phyloP scores from a whole-genome alignment of 331 rosid species.

The Malus hybrid region DNA sequence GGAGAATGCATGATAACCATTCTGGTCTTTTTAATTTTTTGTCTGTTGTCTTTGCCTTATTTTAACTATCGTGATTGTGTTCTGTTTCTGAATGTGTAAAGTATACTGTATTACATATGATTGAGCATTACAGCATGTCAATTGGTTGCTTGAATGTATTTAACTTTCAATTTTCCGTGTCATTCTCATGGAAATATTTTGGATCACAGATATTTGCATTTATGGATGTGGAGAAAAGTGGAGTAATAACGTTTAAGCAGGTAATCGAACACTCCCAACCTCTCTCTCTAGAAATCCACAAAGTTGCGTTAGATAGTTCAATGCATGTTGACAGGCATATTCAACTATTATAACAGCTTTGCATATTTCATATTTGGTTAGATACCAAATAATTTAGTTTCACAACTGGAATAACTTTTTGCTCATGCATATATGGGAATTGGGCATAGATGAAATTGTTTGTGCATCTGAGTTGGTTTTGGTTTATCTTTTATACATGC shows the following conservation, averaged over 20 bases:
- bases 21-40: neutral
- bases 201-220: conserved; percentile 67
- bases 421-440: neutral
- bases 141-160: neutral
- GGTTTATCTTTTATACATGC: neutral
- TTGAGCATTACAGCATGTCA: neutral
- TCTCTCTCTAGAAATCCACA: neutral
- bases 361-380: neutral
- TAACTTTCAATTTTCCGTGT: neutral
- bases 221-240: conserved; percentile 68
- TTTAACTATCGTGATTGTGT: neutral
- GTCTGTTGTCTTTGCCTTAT: neutral
- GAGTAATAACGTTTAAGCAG: conserved; percentile 80
- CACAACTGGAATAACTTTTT: neutral
- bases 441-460: neutral
- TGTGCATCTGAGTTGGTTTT: neutral
- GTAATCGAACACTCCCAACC: conserved; percentile 23
- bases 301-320: neutral
- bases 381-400: neutral
- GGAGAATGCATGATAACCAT: neutral
- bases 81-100: neutral
- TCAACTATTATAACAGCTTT: neutral
- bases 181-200: neutral
- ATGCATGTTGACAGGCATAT: neutral
- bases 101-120: neutral